These are phyloP conservation scores for Debaryomyces castellii DNA, from an alignment of 805 yeast genomes.

Conservation along the genomic window DNA sequence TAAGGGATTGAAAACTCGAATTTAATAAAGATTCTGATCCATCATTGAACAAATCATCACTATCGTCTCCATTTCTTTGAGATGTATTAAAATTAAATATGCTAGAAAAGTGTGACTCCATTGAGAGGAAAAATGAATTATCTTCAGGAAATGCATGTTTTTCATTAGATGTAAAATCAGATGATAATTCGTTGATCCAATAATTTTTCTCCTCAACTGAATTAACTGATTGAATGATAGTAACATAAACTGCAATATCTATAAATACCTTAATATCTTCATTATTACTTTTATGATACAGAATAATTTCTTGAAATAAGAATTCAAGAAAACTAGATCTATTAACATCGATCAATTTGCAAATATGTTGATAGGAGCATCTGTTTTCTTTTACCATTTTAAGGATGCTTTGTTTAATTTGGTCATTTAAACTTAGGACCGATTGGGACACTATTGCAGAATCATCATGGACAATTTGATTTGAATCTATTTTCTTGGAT, in stretches of 20 bases:
- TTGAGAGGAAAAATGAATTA: slow-evolving; percentile 12
- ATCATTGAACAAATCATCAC: slow-evolving; percentile 8
- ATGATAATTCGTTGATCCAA: slow-evolving; percentile 19
- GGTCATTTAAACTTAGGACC: slow-evolving; percentile 3
- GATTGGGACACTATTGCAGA: background rate
- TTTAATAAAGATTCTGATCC: background rate
- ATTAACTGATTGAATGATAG: slow-evolving; percentile 15
- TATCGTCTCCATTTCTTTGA: slow-evolving; percentile 1
- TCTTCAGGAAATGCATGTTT: background rate
- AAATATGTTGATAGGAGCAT: slow-evolving; percentile 1
- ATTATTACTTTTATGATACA: slow-evolving; percentile 18
- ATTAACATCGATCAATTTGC: slow-evolving; percentile 2
- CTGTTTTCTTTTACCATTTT: background rate
- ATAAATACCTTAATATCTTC: slow-evolving; percentile 26
- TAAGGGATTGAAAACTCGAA: background rate
- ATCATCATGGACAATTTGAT: background rate
- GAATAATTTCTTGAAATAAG: slow-evolving; percentile 13
- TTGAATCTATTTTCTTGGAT: background rate
- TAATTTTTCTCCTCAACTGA: slow-evolving; percentile 16
- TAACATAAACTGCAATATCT: slow-evolving; percentile 19
- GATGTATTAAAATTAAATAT: slow-evolving; percentile 18
- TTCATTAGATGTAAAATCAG: background rate
- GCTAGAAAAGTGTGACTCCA: slow-evolving; percentile 28
- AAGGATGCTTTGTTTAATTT: slow-evolving; percentile 5
- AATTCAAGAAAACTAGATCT: slow-evolving; percentile 6